These are phyloP conservation scores for Paraphysoderma sedebokerense DNA, from an alignment of 371 early-diverging fungal species.

Conservation along the genomic window DNA sequence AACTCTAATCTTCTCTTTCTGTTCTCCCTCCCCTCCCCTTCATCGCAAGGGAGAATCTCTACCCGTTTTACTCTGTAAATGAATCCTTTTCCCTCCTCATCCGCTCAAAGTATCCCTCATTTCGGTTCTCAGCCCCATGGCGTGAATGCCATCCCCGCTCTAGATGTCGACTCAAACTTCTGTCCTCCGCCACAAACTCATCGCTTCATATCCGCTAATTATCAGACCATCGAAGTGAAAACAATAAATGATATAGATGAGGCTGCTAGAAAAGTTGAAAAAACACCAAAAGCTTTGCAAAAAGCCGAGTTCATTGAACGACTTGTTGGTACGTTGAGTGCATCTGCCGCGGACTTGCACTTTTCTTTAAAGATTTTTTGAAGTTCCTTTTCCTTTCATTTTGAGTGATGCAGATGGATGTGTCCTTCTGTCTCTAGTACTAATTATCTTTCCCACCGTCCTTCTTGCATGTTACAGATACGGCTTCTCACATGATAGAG, in stretches of 20 bases:
- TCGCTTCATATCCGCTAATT: neutral
- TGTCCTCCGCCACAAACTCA: neutral
- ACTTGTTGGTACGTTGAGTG: constrained; percentile 14
- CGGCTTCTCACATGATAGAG: constrained; percentile 21
- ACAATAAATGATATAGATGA: neutral
- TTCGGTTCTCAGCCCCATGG: too few species aligned
- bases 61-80: too few species aligned
- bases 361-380: constrained; percentile 1
- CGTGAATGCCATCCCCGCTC: too few species aligned
- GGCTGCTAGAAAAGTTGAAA: neutral
- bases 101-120: too few species aligned
- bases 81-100: too few species aligned
- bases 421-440: neutral
- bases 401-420: neutral
- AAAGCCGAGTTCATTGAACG: constrained; percentile 16
- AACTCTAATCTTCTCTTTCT: too few species aligned
- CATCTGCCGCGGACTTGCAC: neutral
- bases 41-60: too few species aligned
- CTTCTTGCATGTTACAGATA: constrained; percentile 8
- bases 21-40: too few species aligned
- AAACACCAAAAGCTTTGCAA: neutral
- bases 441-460: neutral
- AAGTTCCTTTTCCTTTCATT: neutral
- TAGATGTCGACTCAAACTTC: too few species aligned
- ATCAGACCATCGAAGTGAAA: neutral